Base-by-base conservation (phyloP, 495 filamentous ascomycete genomes). In the Bryoglossum gracile region DNA sequence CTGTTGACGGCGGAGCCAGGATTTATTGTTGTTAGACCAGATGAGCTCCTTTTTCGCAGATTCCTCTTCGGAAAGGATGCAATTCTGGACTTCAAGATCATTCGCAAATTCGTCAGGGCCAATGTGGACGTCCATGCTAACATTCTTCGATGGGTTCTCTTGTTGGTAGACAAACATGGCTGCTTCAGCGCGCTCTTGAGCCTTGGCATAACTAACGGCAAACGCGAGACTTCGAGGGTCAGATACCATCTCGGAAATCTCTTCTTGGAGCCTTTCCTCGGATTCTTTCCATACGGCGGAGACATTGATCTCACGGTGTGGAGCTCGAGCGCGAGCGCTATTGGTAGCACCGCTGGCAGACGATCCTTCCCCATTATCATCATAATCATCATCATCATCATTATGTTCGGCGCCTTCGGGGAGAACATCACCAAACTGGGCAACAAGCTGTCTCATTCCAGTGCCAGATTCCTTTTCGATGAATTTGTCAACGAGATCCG, bases 11-110 rank as follows among this genome's bases (percentile, higher is more conserved):
- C 90, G 84, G 30, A 98, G 72, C 67, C 86, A 98, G 44, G 91
- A 86, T 58, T 87, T 84, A 65, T 97, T 96, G 55, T 87, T 80
- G 50, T 89, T 85, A n/a, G 89, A 76, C 92, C 92, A 98, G 44
- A 97, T 86, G 36, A 74, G 72, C 62, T 94, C 88, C 60, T 95
- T 95, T 53, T 89, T 72, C 3, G 73, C 72, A 2, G 80, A 71
- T 64, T 97, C 91, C 2, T 70, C 70, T 4, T 77, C 72, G 0
- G 71, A 69, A n/a, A 96, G 75, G 33, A 84, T 62, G 64, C 88
- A 94, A 53, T 82, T 78, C 44, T 68, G 61, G 18, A 97, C 86
- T 64, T 98, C 92, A 0, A 84, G 84, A 53, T 91, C 86, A 55
- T 94, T 78, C 3, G 78, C 84, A 58, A 96, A 95, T 62, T 95